Evolutionary conservation across 768 basidiomycete genomes (phyloP), one percentile per base, ranked within the genome.

Genomic region (Ramaria rubella): DNA sequence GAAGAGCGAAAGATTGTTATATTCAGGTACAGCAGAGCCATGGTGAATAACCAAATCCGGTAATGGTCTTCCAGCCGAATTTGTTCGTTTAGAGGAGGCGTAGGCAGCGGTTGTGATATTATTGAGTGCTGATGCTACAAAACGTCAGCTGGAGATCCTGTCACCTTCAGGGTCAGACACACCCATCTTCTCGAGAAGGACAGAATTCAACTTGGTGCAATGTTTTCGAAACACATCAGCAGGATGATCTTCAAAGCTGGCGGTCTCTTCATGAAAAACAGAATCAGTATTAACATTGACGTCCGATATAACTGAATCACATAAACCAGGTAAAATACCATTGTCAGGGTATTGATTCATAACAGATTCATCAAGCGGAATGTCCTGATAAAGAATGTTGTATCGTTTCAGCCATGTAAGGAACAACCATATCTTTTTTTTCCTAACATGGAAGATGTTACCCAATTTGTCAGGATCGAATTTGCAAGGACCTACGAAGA

Each of bases 331-430:
- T 23, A 71, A 42, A 15, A 68, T 53, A 9, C 48, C 42, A 4
- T 67, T 52, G 3, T 57, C 58, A 21, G 49, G 45, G 2, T 70
- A 58, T 8, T 11, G 5, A 55, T 64, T 49, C 0, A 75, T 24
- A 0, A 61, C 45, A 2, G 2, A 23, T 2, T 68, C 15, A 55
- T 72, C 55, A 0, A 74, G 66, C 0, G 15, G 7, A 24, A 74
- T 62, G 36, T 72, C 55, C 5, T 52, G 15, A 54, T 78, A 78
- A 2, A 72, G 44, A 0, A 34, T 57, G 58, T 77, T 78, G 54
- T 77, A 59, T 0, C 9, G n/a, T 44, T 69, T 69, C 0, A 78
- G 58, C 74, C 74, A 78, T 1, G 45, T 1, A 1, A 77, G 55
- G 0, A 74, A 74, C 15, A 11, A 15, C 3, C 65, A 60, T 15